These are phyloP conservation scores for Cryphonectria carpinicola DNA, from an alignment of 2,329 filamentous ascomycete genomes.

Conservation along the genomic window DNA sequence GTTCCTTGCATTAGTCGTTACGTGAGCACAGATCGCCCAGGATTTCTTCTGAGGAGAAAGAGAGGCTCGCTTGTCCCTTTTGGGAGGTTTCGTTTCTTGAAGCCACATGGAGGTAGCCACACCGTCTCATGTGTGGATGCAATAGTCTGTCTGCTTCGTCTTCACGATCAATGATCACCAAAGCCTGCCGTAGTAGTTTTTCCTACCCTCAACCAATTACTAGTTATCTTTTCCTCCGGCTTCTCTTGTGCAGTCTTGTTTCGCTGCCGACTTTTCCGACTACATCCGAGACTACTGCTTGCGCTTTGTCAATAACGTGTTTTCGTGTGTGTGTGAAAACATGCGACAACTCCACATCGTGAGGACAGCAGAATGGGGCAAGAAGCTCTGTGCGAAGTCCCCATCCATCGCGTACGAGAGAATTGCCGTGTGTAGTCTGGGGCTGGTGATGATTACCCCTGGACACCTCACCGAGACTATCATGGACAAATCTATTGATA, in stretches of 20 bases:
- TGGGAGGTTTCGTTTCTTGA: not conserved
- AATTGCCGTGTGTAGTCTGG: not conserved
- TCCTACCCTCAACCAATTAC: not conserved
- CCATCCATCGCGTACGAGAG: not conserved
- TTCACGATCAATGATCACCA: not conserved
- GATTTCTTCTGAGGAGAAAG: not conserved
- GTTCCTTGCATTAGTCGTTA: not conserved
- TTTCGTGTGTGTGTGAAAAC: not conserved
- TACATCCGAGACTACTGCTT: not conserved
- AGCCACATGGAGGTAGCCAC: not conserved
- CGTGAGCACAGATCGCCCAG: conserved; percentile 3
- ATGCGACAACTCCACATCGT: conserved; percentile 3
- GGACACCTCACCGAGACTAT: not conserved
- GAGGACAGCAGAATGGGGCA: not conserved
- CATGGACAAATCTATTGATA: not conserved
- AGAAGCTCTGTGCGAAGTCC: conserved; percentile 12
- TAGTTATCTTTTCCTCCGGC: not conserved
- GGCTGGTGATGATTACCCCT: not conserved
- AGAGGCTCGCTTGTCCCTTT: not conserved
- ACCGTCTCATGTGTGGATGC: not conserved
- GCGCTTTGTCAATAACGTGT: not conserved
- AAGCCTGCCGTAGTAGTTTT: not conserved
- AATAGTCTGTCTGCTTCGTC: not conserved
- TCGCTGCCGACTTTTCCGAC: not conserved
- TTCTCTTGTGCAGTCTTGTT: not conserved